phyloP scores from a whole-genome alignment of 1,139 yeast species.

The Diutina catenulata region DNA sequence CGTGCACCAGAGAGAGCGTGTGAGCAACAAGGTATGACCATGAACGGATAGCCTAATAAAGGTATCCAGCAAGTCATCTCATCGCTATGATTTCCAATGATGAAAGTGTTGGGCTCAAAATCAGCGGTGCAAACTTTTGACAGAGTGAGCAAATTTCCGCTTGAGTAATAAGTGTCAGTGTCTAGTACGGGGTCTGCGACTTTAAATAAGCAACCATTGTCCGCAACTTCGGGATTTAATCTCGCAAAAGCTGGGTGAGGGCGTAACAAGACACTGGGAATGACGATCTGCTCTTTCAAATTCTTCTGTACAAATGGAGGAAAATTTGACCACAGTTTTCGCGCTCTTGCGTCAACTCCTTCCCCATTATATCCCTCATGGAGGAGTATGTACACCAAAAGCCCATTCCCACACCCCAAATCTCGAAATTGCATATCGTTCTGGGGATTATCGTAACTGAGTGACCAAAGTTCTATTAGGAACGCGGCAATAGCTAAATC shows the following conservation, averaged over 20 bases:
- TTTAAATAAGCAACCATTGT: constrained; percentile 51
- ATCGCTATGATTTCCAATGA: constrained; percentile 93
- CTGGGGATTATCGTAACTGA: constrained; percentile 19
- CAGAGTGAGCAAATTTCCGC: constrained; percentile 40
- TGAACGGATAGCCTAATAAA: constrained; percentile 68
- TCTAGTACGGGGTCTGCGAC: constrained; percentile 17
- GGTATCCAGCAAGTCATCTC: constrained; percentile 97
- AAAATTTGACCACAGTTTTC: constrained; percentile 79
- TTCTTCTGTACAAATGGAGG: constrained; percentile 47
- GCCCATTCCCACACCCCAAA: constrained; percentile 93
- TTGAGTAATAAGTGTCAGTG: constrained; percentile 23
- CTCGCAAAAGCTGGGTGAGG: constrained; percentile 53
- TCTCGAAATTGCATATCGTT: constrained; percentile 58
- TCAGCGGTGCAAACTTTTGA: constrained; percentile 51
- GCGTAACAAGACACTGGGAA: constrained; percentile 59
- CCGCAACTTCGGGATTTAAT: constrained; percentile 40
- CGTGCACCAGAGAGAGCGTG: constrained; percentile 74
- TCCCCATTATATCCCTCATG: constrained; percentile 73
- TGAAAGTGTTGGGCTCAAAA: constrained; percentile 58
- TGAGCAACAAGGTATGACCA: constrained; percentile 94
- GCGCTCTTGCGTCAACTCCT: constrained; percentile 82
- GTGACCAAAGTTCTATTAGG: constrained; percentile 71
- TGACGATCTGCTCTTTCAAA: constrained; percentile 64
- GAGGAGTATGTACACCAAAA: constrained; percentile 61
- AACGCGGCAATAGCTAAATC: constrained; percentile 95